A percentile compares a stretch with the other conserved stretches of the same genome.
These are phyloP conservation scores for Aspergillus tanneri DNA, from an alignment of 2,329 filamentous ascomycete genomes.

Conservation along the genomic window DNA sequence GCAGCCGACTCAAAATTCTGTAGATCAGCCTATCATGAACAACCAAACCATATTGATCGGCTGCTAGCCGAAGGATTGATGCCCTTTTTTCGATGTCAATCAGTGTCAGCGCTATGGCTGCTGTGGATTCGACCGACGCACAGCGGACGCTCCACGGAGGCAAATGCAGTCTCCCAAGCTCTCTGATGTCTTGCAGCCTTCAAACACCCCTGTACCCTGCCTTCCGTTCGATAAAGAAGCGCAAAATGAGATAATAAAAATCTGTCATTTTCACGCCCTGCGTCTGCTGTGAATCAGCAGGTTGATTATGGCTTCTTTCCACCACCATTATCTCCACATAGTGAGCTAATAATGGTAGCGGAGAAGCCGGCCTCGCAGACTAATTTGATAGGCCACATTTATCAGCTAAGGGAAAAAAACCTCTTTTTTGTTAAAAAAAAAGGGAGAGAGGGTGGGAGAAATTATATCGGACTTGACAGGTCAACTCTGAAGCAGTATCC, in stretches of 20 bases:
- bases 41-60: background rate
- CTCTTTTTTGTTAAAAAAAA: too few species aligned
- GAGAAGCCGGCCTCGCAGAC: background rate
- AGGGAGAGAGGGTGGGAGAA: background rate
- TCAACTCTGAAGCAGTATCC: conserved; percentile 6
- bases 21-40: conserved; percentile 1
- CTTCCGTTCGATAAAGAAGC: background rate
- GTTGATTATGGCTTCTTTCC: background rate
- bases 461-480: conserved; percentile 13
- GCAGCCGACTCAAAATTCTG: background rate
- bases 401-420: background rate
- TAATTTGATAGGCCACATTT: background rate
- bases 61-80: background rate
- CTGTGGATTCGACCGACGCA: background rate
- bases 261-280: background rate
- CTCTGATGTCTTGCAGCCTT: conserved; percentile 5
- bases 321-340: background rate
- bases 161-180: background rate
- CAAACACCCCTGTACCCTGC: background rate
- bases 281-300: background rate
- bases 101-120: conserved; percentile 5
- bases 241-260: background rate
- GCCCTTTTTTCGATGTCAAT: conserved; percentile 3
- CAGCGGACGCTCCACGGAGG: too few species aligned
- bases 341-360: background rate